These are phyloP conservation scores for Dothidotthia symphoricarpi DNA, from an alignment of 2,329 filamentous ascomycete species.

Conservation along the genomic window DNA sequence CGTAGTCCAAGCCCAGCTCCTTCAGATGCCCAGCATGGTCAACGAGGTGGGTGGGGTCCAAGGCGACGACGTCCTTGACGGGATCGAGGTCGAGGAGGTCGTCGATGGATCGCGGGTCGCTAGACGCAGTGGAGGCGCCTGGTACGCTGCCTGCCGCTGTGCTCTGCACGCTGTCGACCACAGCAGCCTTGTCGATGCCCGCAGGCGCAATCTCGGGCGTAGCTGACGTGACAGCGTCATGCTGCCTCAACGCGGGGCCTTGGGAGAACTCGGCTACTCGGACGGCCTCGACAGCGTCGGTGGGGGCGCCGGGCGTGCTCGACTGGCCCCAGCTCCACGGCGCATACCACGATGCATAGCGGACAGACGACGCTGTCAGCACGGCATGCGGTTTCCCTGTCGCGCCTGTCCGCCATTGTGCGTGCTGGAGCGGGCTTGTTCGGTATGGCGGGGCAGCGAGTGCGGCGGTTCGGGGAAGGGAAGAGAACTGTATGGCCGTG, in stretches of 20 bases:
- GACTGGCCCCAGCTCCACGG: constrained; percentile 38
- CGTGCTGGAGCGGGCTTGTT: constrained; percentile 26
- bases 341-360: constrained; percentile 37
- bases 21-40: constrained; percentile 81
- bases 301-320: constrained; percentile 23
- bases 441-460: constrained; percentile 22
- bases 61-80: constrained; percentile 13
- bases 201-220: constrained; percentile 40
- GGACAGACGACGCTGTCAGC: constrained; percentile 26
- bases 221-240: constrained; percentile 28
- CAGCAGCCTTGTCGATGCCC: constrained; percentile 32
- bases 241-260: constrained; percentile 9
- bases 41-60: constrained; percentile 57
- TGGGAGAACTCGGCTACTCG: constrained; percentile 24
- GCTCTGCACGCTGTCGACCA: constrained; percentile 21
- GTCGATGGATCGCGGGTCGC: constrained; percentile 19
- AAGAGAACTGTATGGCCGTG: constrained; percentile 33
- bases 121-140: constrained; percentile 1
- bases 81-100: constrained; percentile 19
- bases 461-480: constrained; percentile 22
- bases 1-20: constrained; percentile 80
- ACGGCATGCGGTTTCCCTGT: constrained; percentile 13
- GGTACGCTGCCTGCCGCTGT: constrained; percentile 5
- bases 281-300: constrained; percentile 15
- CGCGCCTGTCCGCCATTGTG: constrained; percentile 28